Evolutionary conservation across 2,329 filamentous ascomycete genomes (phyloP).

Genomic region (Fusarium abutilonis): DNA sequence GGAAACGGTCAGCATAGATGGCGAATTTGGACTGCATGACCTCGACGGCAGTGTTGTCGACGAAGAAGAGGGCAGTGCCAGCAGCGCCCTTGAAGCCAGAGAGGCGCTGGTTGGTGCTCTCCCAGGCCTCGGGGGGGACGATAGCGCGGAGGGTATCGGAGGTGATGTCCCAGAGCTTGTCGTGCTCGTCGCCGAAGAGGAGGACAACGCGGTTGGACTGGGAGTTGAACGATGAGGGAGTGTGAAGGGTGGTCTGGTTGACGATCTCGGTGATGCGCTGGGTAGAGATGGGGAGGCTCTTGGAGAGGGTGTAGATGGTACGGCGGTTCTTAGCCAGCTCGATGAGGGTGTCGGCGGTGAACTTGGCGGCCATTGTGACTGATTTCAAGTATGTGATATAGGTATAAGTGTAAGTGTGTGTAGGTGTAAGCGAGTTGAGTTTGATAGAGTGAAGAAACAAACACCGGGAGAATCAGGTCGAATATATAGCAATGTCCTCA

Average conservation of each 20-base stretch:
- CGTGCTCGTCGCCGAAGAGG: constrained; percentile 83
- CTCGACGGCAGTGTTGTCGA: constrained; percentile 75
- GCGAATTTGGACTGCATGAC: constrained; percentile 74
- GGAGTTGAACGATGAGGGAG: constrained; percentile 88
- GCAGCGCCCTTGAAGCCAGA: constrained; percentile 74
- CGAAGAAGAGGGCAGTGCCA: constrained; percentile 89
- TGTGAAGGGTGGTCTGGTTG: constrained; percentile 70
- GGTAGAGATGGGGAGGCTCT: constrained; percentile 63
- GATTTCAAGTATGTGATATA: constrained; percentile 8
- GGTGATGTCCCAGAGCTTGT: constrained; percentile 85
- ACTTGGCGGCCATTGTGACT: constrained; percentile 56
- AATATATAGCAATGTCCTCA: constrained; percentile 27
- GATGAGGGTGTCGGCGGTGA: constrained; percentile 64
- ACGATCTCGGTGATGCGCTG: constrained; percentile 72
- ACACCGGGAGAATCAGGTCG: background rate
- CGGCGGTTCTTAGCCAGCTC: constrained; percentile 74
- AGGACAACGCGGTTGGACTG: constrained; percentile 83
- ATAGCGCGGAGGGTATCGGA: constrained; percentile 61
- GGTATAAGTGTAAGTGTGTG: background rate
- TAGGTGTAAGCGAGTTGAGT: constrained; percentile 11
- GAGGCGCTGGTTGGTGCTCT: constrained; percentile 58
- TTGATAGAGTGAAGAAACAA: background rate
- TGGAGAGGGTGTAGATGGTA: constrained; percentile 73
- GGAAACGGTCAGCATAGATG: constrained; percentile 82
- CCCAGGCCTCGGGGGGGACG: constrained; percentile 72